Evolutionary conservation across 345 rosid genomes (phyloP).

Genomic region (Eucalyptus shirleyi): DNA sequence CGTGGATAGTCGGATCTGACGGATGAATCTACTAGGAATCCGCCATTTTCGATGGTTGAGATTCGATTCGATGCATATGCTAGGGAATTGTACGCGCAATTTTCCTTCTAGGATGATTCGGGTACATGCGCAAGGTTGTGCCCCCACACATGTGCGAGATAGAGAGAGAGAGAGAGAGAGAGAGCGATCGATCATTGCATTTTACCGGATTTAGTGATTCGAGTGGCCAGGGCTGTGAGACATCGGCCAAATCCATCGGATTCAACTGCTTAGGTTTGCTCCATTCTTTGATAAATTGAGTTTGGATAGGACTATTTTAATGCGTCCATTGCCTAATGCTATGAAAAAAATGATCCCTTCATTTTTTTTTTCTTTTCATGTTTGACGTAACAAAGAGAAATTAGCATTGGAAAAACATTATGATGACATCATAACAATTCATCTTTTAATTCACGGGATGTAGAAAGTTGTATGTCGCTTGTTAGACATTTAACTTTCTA

Average conservation of each 20-base stretch:
- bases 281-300: not conserved
- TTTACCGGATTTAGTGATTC: no score
- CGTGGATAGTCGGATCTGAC: not conserved
- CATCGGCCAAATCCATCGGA: no score
- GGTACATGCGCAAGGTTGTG: no score
- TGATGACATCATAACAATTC: rapidly evolving
- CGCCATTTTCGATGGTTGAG: no score
- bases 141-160: rapidly evolving
- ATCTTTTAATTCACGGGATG: not conserved
- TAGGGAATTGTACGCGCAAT: no score
- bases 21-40: not conserved
- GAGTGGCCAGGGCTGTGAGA: no score
- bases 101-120: no score
- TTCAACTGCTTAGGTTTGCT: no score
- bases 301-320: not conserved
- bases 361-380: not conserved
- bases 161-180: no score
- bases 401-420: not conserved
- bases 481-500: not conserved
- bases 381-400: not conserved
- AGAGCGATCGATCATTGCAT: no score
- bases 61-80: no score
- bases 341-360: not conserved
- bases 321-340: not conserved
- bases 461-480: no score